These are phyloP conservation scores for Ascocoryne sarcoides DNA, from an alignment of 2,329 filamentous ascomycete species.

Conservation along the genomic window DNA sequence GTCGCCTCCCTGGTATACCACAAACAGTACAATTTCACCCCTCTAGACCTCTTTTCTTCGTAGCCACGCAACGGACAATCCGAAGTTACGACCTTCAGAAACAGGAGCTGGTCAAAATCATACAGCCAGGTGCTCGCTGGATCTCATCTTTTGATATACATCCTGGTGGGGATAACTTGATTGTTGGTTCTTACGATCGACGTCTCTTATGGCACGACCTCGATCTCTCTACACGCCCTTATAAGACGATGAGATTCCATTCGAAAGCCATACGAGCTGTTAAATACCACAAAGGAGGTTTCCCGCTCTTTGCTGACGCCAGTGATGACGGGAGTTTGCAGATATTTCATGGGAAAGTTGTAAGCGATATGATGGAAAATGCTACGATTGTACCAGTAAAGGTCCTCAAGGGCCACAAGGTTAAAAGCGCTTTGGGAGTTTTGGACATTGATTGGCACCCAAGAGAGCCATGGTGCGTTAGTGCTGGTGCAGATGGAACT, in stretches of 20 bases:
- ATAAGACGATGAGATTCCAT: slow-evolving; percentile 96
- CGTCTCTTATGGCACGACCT: slow-evolving; percentile 94
- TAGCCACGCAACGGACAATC: slow-evolving; percentile 88
- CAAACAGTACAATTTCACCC: slow-evolving; percentile 95
- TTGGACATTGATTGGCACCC: slow-evolving; percentile 96
- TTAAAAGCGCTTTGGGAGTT: slow-evolving; percentile 78
- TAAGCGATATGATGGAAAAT: slow-evolving; percentile 90
- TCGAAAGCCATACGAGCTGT: slow-evolving; percentile 83
- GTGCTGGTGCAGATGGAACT: slow-evolving; percentile 88
- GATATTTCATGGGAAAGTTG: slow-evolving; percentile 94
- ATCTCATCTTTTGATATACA: slow-evolving; percentile 93
- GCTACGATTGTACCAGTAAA: slow-evolving; percentile 94
- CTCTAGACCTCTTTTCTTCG: slow-evolving; percentile 84
- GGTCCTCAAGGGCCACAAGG: slow-evolving; percentile 81
- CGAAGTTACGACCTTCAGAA: slow-evolving; percentile 88
- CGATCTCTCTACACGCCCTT: slow-evolving; percentile 80
- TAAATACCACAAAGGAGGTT: slow-evolving; percentile 69
- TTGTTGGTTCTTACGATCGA: slow-evolving; percentile 91
- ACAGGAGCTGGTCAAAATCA: slow-evolving; percentile 84
- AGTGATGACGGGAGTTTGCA: slow-evolving; percentile 92
- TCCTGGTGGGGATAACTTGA: slow-evolving; percentile 84
- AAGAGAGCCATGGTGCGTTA: slow-evolving; percentile 85
- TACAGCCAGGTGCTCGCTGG: slow-evolving; percentile 90
- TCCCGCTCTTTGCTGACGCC: slow-evolving; percentile 86
- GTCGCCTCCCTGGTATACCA: slow-evolving; percentile 60